Conservation (phyloP, 2,329 filamentous ascomycete species). For the Magnaporthales sp. region DNA sequence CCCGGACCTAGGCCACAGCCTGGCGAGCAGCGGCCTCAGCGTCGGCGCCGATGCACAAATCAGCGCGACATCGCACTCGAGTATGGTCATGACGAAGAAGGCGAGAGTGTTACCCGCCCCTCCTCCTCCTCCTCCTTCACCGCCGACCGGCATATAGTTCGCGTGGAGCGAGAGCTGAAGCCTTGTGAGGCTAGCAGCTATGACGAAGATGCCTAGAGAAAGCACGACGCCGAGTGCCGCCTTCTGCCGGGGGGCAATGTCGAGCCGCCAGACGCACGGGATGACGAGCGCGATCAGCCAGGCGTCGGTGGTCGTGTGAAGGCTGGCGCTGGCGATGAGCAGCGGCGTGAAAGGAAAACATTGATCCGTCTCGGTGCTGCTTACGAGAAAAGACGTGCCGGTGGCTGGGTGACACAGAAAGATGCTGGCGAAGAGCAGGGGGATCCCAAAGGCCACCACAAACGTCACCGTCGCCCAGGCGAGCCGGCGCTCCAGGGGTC, state of each 20-base stretch:
- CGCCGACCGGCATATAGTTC: slow-evolving; percentile 14
- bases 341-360: slow-evolving; percentile 33
- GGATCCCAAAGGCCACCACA: slow-evolving; percentile 23
- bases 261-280: slow-evolving; percentile 27
- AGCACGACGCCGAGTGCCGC: slow-evolving; percentile 33
- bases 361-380: background rate
- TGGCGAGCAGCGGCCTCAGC: slow-evolving; percentile 19
- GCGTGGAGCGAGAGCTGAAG: slow-evolving; percentile 19
- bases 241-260: slow-evolving; percentile 32
- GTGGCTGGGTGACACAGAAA: slow-evolving; percentile 33
- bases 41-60: slow-evolving; percentile 25
- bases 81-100: slow-evolving; percentile 27
- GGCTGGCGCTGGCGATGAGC: slow-evolving; percentile 30
- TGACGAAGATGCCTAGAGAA: slow-evolving; percentile 31
- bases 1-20: slow-evolving; percentile 16
- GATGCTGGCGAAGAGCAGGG: slow-evolving; percentile 27
- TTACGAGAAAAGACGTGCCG: slow-evolving; percentile 21
- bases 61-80: slow-evolving; percentile 25
- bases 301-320: slow-evolving; percentile 38
- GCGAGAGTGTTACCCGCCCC: slow-evolving; percentile 16
- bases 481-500: slow-evolving; percentile 21
- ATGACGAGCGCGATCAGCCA: slow-evolving; percentile 34
- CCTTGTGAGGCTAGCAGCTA: slow-evolving; percentile 25
- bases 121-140: slow-evolving; percentile 5
- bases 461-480: slow-evolving; percentile 24